Base-by-base conservation (phyloP, 2,329 filamentous ascomycete genomes). In the Ophiostoma tasmaniense region DNA sequence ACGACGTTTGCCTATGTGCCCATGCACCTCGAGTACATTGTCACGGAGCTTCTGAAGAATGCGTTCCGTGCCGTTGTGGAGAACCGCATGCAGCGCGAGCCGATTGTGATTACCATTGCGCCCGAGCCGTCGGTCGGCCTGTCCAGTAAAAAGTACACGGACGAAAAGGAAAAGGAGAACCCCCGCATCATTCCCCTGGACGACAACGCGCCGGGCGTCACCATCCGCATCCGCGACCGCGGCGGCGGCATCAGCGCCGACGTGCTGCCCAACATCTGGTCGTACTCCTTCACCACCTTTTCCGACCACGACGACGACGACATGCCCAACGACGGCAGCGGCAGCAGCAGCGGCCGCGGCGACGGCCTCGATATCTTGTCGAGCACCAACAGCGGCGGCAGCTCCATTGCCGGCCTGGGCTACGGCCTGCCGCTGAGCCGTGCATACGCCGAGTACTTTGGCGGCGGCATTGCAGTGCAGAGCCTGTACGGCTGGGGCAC, bases 361-460 rank as follows among this genome's bases (percentile, higher is more conserved):
- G 90, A 89, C 74, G 91, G 90, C 0, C 80, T 97, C 71, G 90
- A 89, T 74, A 88, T 89, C 4, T 89, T 97, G 66, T 89, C 90
- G 1, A 85, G 85, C 1, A 87, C 88, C 37, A 89, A 88, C 68
- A 87, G 86, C 0, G 90, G 91, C 67, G 85, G 87, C 0, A 93
- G 90, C 76, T 94, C 91, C 62, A 96, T 99, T 70, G 95, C 95
- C 0, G 95, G 95, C 0, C 79, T 99, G 66, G 95, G 95, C 0
- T 99, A 99, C 77, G 95, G 95, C 0, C 77, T 99, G 72, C 95
- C 95, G 1, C 80, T 99, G 28, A 93, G 93, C 67, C 85, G 95
- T 71, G 94, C 95, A 0, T 99, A 99, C 76, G 95, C 95, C 0
- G 94, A 99, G 81, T 99, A 98, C 75, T 99, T 99, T 81, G 95